Percentiles rank a stretch among this genome's conserved stretches.
These are phyloP conservation scores for Globisporangium emineosum DNA, from an alignment of 352 stramenopile genomes.

Conservation along the genomic window DNA sequence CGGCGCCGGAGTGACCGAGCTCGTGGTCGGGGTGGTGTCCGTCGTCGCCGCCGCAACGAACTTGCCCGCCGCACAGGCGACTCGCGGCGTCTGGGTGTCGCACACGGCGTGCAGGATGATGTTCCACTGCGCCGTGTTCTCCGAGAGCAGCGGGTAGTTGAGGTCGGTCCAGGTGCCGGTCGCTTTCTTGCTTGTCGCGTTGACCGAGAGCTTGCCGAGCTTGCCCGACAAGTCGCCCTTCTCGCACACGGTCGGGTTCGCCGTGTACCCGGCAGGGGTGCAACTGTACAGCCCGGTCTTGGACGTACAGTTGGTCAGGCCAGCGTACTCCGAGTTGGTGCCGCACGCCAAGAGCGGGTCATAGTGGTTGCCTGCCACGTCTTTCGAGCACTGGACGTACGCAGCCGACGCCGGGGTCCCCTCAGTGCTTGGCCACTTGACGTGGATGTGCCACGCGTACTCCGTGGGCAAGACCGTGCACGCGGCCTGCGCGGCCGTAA, in stretches of 20 bases:
- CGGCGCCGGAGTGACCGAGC: neutral
- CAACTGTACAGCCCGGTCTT: constrained; percentile 26
- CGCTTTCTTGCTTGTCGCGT: constrained; percentile 21
- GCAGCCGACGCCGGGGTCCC: constrained; percentile 14
- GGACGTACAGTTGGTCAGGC: constrained; percentile 7
- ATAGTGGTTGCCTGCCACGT: constrained; percentile 34
- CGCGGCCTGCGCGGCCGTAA: constrained; percentile 34
- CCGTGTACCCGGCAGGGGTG: constrained; percentile 24
- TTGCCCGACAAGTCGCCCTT: constrained; percentile 46
- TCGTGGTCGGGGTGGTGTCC: neutral
- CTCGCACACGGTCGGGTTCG: constrained; percentile 27
- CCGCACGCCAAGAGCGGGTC: constrained; percentile 36
- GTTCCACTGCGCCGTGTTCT: constrained; percentile 54
- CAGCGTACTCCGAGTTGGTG: constrained; percentile 30
- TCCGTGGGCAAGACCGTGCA: constrained; percentile 32
- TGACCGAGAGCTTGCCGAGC: constrained; percentile 31
- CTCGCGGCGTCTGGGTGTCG: constrained; percentile 35
- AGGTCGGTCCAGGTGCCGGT: constrained; percentile 35
- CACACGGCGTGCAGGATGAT: constrained; percentile 68
- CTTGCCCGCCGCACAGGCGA: constrained; percentile 42
- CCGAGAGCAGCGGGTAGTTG: constrained; percentile 37
- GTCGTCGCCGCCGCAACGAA: neutral
- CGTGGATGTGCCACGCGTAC: constrained; percentile 39
- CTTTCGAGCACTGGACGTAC: constrained; percentile 23
- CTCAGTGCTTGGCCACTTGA: constrained; percentile 24